These are phyloP conservation scores for Globisporangium emineosum DNA, from an alignment of 352 stramenopile genomes.

Conservation along the genomic window DNA sequence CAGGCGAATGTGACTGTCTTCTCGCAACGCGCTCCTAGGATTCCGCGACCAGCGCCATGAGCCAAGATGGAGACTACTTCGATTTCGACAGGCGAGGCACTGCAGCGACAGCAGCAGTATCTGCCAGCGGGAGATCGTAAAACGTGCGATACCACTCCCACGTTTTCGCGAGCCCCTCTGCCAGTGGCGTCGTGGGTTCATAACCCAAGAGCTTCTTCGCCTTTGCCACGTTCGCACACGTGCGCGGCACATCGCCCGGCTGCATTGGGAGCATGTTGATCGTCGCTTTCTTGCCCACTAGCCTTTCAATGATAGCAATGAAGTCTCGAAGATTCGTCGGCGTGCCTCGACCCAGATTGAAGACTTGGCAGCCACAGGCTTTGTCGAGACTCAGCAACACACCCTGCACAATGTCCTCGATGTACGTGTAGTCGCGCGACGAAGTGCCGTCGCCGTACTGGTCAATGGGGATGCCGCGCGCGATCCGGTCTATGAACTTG, in stretches of 20 bases:
- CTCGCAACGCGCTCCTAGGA: background rate
- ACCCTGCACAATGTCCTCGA: slow-evolving; percentile 97
- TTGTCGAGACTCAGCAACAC: slow-evolving; percentile 80
- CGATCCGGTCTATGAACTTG: slow-evolving; percentile 17
- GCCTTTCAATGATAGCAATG: slow-evolving; percentile 93
- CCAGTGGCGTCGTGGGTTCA: slow-evolving; percentile 90
- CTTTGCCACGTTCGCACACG: slow-evolving; percentile 95
- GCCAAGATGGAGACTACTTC: background rate
- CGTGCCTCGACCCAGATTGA: slow-evolving; percentile 95
- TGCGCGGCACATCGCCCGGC: slow-evolving; percentile 95
- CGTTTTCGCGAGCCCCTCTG: slow-evolving; percentile 91
- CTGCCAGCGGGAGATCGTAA: slow-evolving; percentile 19
- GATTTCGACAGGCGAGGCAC: background rate
- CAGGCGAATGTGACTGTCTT: background rate
- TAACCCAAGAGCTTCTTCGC: slow-evolving; percentile 95
- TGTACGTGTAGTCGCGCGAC: slow-evolving; percentile 97
- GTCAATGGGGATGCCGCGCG: slow-evolving; percentile 89
- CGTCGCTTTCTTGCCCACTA: slow-evolving; percentile 92
- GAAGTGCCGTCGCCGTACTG: slow-evolving; percentile 96
- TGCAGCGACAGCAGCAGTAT: no score
- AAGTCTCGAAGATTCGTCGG: slow-evolving; percentile 93
- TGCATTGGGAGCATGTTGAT: slow-evolving; percentile 95
- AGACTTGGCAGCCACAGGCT: slow-evolving; percentile 89
- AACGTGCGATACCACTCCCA: slow-evolving; percentile 92
- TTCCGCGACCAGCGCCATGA: background rate